phyloP scores from a whole-genome alignment of 805 yeast genomes.

The Cyberlindnera maritima region DNA sequence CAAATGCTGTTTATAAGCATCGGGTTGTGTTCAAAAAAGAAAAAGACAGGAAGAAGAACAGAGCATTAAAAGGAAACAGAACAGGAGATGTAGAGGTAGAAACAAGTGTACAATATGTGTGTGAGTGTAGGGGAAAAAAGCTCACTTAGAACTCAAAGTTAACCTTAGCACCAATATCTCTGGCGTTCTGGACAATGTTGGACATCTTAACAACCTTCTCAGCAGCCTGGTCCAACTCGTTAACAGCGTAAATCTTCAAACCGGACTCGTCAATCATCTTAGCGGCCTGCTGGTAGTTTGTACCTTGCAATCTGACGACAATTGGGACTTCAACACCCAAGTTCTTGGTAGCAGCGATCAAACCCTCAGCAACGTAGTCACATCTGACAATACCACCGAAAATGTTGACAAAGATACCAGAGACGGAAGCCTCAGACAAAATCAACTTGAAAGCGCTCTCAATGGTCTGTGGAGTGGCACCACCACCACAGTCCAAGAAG shows the following conservation, averaged over 20 bases:
- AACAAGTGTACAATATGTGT: no score
- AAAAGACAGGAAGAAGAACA: not conserved
- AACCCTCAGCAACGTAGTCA: conserved; percentile 97
- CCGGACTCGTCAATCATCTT: conserved; percentile 85
- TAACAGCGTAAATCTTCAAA: conserved; percentile 85
- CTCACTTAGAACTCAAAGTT: conserved; percentile 43
- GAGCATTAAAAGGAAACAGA: not conserved
- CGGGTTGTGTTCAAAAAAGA: not conserved
- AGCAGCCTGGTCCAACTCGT: conserved; percentile 96
- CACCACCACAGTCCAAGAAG: conserved; percentile 99
- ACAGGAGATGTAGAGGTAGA: not conserved
- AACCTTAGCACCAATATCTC: conserved; percentile 47
- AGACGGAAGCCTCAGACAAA: conserved; percentile 81
- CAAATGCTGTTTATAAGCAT: no score
- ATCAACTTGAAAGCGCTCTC: conserved; percentile 95
- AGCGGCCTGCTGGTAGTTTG: conserved; percentile 88
- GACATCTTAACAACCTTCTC: conserved; percentile 80
- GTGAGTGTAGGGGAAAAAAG: no score
- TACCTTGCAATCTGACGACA: conserved; percentile 98
- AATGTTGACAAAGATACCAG: conserved; percentile 96
- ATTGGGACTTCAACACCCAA: conserved; percentile 90
- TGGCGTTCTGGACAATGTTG: conserved; percentile 42
- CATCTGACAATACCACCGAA: conserved; percentile 99
- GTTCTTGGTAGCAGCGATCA: conserved; percentile 91
- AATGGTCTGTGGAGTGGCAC: conserved; percentile 98